phyloP scores from a whole-genome alignment of 2,329 filamentous ascomycete genomes.

The Diaporthe sp. region DNA sequence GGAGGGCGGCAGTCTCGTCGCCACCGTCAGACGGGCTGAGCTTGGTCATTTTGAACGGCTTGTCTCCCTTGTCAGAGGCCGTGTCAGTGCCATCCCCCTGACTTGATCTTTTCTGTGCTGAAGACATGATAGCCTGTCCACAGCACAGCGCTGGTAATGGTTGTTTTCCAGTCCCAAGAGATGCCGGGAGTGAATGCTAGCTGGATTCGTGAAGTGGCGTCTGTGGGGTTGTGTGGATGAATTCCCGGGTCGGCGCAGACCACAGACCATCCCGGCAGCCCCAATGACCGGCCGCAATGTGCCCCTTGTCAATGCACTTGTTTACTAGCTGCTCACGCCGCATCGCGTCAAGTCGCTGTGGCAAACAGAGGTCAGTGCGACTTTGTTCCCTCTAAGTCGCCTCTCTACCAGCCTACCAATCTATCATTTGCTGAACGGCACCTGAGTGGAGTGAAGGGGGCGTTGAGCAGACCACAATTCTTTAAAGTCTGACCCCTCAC shows the following conservation, averaged over 20 bases:
- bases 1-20: neutral
- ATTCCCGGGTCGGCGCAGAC: neutral
- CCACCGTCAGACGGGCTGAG: neutral
- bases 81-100: neutral
- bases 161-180: neutral
- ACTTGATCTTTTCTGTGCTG: neutral
- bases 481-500: neutral
- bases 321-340: too few relatives aligned
- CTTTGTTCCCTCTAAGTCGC: neutral
- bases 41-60: conserved; percentile 1
- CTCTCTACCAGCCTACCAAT: neutral
- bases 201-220: neutral
- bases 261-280: neutral
- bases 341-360: too few relatives aligned
- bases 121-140: neutral
- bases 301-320: too few relatives aligned
- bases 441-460: conserved; percentile 6
- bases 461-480: neutral
- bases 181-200: neutral
- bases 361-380: too few relatives aligned
- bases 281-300: too few relatives aligned
- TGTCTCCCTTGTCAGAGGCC: neutral
- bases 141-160: neutral
- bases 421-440: neutral
- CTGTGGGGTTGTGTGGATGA: neutral